These are phyloP conservation scores for Puccinia novopanici DNA, from an alignment of 1,284 basidiomycete species.

Conservation along the genomic window DNA sequence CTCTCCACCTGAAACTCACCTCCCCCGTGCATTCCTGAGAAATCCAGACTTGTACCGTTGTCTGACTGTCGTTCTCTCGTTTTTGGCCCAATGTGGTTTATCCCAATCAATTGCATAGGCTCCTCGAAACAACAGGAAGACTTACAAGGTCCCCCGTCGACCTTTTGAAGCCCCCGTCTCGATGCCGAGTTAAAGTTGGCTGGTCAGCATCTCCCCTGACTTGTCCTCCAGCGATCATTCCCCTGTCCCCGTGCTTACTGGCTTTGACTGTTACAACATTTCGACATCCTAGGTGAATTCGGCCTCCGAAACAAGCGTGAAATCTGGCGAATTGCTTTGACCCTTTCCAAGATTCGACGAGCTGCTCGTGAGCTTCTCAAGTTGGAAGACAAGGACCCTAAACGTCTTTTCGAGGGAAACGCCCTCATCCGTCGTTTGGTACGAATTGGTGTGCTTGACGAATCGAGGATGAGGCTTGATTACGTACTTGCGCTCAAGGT, in stretches of 20 bases:
- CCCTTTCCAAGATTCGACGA: constrained; percentile 99
- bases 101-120: constrained; percentile 64
- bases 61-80: too few relatives aligned
- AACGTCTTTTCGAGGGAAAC: constrained; percentile 99
- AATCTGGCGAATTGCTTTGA: constrained; percentile 99
- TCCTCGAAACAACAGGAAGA: constrained; percentile 83
- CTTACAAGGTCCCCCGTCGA: constrained; percentile 97
- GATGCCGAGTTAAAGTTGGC: constrained; percentile 96
- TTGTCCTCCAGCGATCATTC: not conserved
- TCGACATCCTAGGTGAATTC: constrained; percentile 90
- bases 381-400: constrained; percentile 99
- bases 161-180: constrained; percentile 96
- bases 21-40: not conserved
- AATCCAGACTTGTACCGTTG: too few relatives aligned
- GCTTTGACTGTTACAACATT: constrained; percentile 63
- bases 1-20: not conserved
- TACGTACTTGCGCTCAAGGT: constrained; percentile 49
- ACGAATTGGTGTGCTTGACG: constrained; percentile 99
- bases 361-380: constrained; percentile 99
- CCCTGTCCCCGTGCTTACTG: not conserved
- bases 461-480: constrained; percentile 76
- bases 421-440: constrained; percentile 98
- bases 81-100: not conserved
- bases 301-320: constrained; percentile 99
- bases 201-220: constrained; percentile 35